Evolutionary conservation across 768 basidiomycete species (phyloP).

Genomic region (Phlebiopsis flavidoalba): DNA sequence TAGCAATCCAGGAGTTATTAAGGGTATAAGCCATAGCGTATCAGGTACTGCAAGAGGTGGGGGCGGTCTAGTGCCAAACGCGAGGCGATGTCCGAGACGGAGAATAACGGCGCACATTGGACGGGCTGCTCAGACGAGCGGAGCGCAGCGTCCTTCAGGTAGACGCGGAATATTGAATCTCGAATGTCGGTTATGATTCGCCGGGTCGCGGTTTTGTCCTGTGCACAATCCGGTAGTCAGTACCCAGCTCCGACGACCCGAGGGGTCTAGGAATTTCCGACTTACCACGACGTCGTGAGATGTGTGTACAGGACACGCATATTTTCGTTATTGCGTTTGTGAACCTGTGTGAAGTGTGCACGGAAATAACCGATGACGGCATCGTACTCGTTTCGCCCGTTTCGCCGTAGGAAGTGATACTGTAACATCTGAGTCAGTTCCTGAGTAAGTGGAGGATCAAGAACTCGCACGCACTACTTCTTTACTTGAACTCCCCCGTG

Average conservation of each 20-base stretch:
- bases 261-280: not conserved
- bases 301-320: slow-evolving; percentile 64
- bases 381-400: slow-evolving; percentile 64
- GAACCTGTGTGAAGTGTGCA: slow-evolving; percentile 78
- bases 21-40: slow-evolving; percentile 2
- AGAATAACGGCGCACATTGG: not conserved
- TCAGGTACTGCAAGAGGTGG: not conserved
- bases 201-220: slow-evolving; percentile 84
- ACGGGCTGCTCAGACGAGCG: slow-evolving; percentile 24
- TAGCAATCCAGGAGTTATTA: not conserved
- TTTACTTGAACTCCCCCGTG: slow-evolving; percentile 63
- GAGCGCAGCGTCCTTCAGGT: slow-evolving; percentile 31
- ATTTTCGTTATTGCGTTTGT: slow-evolving; percentile 56
- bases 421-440: slow-evolving; percentile 20
- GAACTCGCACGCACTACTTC: slow-evolving; percentile 58
- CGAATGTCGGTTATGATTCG: slow-evolving; percentile 69
- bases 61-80: not conserved
- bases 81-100: not conserved
- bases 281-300: slow-evolving; percentile 72
- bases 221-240: not conserved
- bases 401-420: slow-evolving; percentile 77
- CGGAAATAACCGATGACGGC: slow-evolving; percentile 75
- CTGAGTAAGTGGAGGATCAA: not conserved
- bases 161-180: slow-evolving; percentile 33
- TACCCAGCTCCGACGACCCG: no score